A percentile compares a stretch with the other conserved stretches of the same genome.
phyloP scores from a whole-genome alignment of 371 early-diverging fungal species.

The Mucor irregularis region DNA sequence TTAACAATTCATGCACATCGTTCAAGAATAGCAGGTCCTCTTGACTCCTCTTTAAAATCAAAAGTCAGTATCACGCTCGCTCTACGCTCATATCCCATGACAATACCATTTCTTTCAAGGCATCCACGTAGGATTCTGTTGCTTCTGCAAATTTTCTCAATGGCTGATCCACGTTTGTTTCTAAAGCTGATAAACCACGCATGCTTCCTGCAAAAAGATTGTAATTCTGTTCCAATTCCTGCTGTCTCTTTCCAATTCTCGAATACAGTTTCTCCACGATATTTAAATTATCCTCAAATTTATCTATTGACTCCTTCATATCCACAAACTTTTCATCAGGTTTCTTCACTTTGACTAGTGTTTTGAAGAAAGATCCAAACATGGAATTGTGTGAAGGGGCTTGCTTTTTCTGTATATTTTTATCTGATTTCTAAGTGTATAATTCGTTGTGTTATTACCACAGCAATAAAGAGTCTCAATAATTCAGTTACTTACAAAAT shows the following conservation, averaged over 20 bases:
- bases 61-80: too few species aligned
- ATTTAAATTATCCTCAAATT: conserved; percentile 81
- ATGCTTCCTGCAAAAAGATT: conserved; percentile 75
- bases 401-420: conserved; percentile 33
- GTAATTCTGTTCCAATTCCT: conserved; percentile 77
- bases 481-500: conserved; percentile 54
- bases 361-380: conserved; percentile 81
- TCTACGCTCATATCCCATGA: too few species aligned
- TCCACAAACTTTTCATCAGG: conserved; percentile 85
- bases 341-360: conserved; percentile 83
- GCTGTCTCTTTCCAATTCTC: conserved; percentile 76
- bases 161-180: conserved; percentile 78
- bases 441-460: neutral
- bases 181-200: conserved; percentile 76
- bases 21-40: conserved; percentile 80
- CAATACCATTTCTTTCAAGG: conserved; percentile 74
- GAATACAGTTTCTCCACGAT: conserved; percentile 76
- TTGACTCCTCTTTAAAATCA: conserved; percentile 26
- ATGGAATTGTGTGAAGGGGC: conserved; percentile 69
- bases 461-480: neutral
- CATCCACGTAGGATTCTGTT: conserved; percentile 62
- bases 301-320: conserved; percentile 78
- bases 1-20: conserved; percentile 83
- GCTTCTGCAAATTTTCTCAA: conserved; percentile 77
- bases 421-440: conserved; percentile 11